Base-by-base conservation (phyloP, 2,329 filamentous ascomycete species). In the Aspergillus pseudoviridinutans region DNA sequence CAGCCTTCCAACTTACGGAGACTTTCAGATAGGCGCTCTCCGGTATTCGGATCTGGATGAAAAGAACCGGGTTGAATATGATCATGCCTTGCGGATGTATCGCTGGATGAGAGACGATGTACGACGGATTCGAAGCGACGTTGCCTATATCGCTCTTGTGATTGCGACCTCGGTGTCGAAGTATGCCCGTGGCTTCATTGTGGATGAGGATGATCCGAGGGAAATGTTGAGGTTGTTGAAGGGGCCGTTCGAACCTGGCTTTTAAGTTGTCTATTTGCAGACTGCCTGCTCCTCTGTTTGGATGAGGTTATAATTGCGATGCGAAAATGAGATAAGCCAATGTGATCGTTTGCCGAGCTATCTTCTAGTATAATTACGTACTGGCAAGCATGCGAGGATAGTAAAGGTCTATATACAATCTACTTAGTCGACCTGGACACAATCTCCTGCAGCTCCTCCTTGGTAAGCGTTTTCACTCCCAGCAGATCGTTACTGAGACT, bases 401-500 rank as follows among this genome's bases (percentile, higher is more conserved):
- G 32, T 17, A 35, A 17, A 35, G 10, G 12, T 14, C 29, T 14
- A 32, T 4, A 14, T 32, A 14, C 29, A 35, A 35, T 14, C 32
- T 35, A 35, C 32, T 35, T 7, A 1, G 32, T 17, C 2, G 32
- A 35, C 5, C 32, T 35, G 5, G 32, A 50, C 3, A 74, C 58
- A 44, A 73, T 9, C 8, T 56, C 61, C 59, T 70, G 63, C 24
- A 78, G 50, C 50, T 76, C 72, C 8, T 63, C 69, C 10, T 74
- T 70, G 2, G 59, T 70, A 42, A 74, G 46, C 53, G 63, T 60
- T 53, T 66, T 65, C 7, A 78, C 56, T 1, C 75, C 76, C 24
- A 79, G 59, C 47, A 76, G 55, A 41, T 77, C 70, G 60, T 78
- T 78, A 49, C 74, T 73, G 27, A 70, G 24, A 41, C 67, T 67